These are phyloP conservation scores for Solanum dulcamara DNA, from an alignment of 257 asterid genomes.

Conservation along the genomic window DNA sequence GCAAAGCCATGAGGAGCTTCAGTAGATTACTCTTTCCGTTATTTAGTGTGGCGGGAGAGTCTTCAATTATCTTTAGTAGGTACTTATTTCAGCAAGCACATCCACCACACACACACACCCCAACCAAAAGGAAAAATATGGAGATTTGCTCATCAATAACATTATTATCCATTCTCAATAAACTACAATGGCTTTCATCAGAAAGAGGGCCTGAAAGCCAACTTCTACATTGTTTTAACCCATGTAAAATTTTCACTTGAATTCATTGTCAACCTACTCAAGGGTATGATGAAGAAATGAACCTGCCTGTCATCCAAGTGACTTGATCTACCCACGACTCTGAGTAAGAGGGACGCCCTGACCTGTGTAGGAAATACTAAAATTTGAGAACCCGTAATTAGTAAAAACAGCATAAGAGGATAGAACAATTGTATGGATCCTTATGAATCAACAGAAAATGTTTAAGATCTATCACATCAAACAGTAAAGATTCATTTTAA, in stretches of 20 bases:
- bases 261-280: neutral
- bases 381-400: neutral
- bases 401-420: neutral
- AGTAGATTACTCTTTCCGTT: neutral
- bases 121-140: neutral
- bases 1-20: neutral
- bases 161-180: neutral
- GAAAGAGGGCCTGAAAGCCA: neutral
- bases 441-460: neutral
- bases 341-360: slow-evolving; percentile 68
- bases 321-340: slow-evolving; percentile 91
- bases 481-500: neutral
- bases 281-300: slow-evolving; percentile 15
- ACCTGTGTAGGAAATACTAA: slow-evolving; percentile 30
- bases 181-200: neutral
- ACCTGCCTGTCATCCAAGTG: slow-evolving; percentile 87
- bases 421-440: neutral
- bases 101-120: neutral
- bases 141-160: neutral
- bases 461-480: neutral
- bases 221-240: neutral
- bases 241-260: neutral
- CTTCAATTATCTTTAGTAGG: neutral
- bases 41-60: neutral
- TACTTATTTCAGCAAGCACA: neutral